Base-by-base conservation (phyloP, 1,139 yeast genomes). In the Eremothecium sinecaudum region DNA sequence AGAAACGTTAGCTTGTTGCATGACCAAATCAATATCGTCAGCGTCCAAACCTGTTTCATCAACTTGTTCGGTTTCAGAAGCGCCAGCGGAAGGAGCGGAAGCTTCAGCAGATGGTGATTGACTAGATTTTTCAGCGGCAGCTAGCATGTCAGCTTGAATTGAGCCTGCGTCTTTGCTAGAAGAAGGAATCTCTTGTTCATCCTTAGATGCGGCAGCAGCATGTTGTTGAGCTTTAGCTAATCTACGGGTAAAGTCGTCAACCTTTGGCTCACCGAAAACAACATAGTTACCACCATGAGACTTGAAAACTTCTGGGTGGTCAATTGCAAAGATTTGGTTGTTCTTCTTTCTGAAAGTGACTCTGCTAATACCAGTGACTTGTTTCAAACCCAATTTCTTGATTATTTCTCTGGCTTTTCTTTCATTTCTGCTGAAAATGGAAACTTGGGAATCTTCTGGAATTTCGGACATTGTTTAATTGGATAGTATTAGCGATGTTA, bases 221-320 rank as follows among this genome's bases (percentile, higher is more conserved):
- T 74, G 71, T 51, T 69, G 67, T 59, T 75, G 78, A 50, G 83
- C 82, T 58, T 77, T 79, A 62, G 75, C 78, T 47, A 82, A 75
- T 73, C 86, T 78, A 67, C 80, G 76, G 69, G 78, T 77, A 66
- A 81, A 67, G 69, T 84, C 93, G 63, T 86, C 95, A 51, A 83
- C 82, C 75, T 84, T 83, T 62, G 95, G 94, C 69, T 87, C 97
- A 67, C 98, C 98, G 56, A 90, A 87, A 48, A 90, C 96, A 55
- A 90, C 79, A 71, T 81, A 90, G 54, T 94, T 79, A 62, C 96
- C 95, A 58, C 94, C 92, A 53, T 80, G 73, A 47, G 94, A 79
- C 68, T 74, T 83, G 93, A 72, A 90, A 43, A 90, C 98, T 53
- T 87, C 97, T 63, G 98, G 98, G 50, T 67, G 64, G 64, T 83